Evolutionary conservation across 1,284 basidiomycete species (phyloP), one percentile per base, ranked within the genome.

Genomic region (Pseudozyma tsukubaensis): DNA sequence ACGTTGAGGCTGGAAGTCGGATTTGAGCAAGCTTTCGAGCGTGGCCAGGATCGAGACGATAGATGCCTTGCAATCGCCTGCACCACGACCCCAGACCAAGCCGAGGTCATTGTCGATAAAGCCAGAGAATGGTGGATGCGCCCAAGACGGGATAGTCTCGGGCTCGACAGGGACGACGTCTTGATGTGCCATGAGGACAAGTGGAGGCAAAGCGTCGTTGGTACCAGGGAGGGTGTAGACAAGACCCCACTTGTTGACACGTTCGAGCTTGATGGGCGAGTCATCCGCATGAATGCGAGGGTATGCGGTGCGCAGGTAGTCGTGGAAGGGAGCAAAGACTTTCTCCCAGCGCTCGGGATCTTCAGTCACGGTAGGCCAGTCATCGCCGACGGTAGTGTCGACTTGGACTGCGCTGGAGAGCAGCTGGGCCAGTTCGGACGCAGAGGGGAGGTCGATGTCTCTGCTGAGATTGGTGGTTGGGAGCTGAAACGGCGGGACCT

Each of bases 151-250:
- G 18, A 86, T 54, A 0, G 88, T 88, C 18, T 83, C 81, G 6
- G 84, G 83, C 36, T 86, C 84, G 37, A 89, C 88, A 4, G 88
- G 88, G 0, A 89, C 88, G 0, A 87, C 87, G 72, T 88, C 88
- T 88, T 91, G 89, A 79, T 92, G 91, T 0, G 87, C 90, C 18
- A 88, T 87, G 39, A 92, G 83, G 39, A 92, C 86, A 2, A 91
- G 78, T 0, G 91, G 91, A 81, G 91, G 90, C 65, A 91, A 85
- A 7, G 84, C 82, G 1, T 80, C 48, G 64, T 90, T 86, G 0
- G 87, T 87, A 42, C 91, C 92, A 43, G 86, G 81, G 88, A 90
- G 91, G 12, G 88, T 87, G 76, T 88, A 91, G 0, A 92, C 86
- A 16, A 92, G 83, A 0, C 89, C 91, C 64, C 89, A 89, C 0